Evolutionary conservation across 2,329 filamentous ascomycete species (phyloP).

Genomic region (Fusarium longipes): DNA sequence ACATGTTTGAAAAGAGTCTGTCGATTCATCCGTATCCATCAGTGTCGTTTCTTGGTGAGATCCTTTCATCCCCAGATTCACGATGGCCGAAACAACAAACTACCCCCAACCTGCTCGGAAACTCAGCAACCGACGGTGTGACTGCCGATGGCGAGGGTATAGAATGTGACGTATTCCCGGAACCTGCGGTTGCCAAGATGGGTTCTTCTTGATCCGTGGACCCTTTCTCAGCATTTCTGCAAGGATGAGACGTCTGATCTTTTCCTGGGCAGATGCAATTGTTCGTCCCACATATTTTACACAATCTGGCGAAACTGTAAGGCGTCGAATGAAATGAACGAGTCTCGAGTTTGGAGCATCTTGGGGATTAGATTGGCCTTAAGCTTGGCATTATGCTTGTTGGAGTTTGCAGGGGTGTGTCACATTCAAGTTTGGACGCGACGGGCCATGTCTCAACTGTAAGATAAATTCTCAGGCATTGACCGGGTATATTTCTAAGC

Average conservation of each 20-base stretch:
- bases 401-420: slow-evolving; percentile 18
- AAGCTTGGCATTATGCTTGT: slow-evolving; percentile 32
- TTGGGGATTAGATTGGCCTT: background rate
- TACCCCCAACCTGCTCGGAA: slow-evolving; percentile 30
- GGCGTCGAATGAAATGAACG: background rate
- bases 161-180: background rate
- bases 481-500: background rate
- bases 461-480: slow-evolving; percentile 16
- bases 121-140: slow-evolving; percentile 3
- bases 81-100: background rate
- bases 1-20: background rate
- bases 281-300: background rate
- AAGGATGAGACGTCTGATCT: slow-evolving; percentile 17
- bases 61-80: slow-evolving; percentile 11
- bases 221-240: background rate
- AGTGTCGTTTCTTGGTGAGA: slow-evolving; percentile 2
- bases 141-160: background rate
- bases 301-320: background rate
- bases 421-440: slow-evolving; percentile 1
- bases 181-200: slow-evolving; percentile 19
- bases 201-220: slow-evolving; percentile 13
- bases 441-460: slow-evolving; percentile 12
- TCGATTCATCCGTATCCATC: background rate
- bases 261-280: background rate
- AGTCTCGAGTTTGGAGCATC: background rate